Conservation (phyloP, 202 grass and related monocot genomes). For the Carex sylvatica region DNA sequence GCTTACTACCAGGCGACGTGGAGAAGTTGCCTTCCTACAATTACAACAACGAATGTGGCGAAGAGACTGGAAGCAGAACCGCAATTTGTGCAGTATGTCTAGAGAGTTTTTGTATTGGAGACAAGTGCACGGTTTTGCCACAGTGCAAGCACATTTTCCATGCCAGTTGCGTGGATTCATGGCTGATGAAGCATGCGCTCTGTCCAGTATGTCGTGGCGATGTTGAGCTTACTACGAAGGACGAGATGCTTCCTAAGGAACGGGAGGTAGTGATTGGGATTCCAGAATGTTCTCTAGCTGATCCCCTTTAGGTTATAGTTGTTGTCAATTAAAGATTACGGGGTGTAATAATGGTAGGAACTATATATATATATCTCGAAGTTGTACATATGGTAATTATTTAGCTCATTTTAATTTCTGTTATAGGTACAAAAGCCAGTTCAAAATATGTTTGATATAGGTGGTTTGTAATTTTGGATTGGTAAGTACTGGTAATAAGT, state of each 20-base stretch:
- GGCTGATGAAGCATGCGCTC: constrained; percentile 46
- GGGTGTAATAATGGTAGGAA: not conserved
- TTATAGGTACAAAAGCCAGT: not conserved
- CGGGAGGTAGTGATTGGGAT: not conserved
- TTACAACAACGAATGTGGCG: constrained; percentile 1
- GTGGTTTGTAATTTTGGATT: too few species aligned
- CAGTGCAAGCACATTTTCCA: constrained; percentile 67
- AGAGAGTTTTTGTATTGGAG: constrained; percentile 51
- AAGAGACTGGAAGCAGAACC: not conserved
- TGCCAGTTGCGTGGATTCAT: constrained; percentile 64
- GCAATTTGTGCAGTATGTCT: constrained; percentile 63
- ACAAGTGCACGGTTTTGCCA: constrained; percentile 56
- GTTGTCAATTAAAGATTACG: not conserved
- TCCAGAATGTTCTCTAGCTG: not conserved
- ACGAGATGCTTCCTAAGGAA: not conserved
- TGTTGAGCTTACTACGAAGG: constrained; percentile 9
- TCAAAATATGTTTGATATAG: too few species aligned
- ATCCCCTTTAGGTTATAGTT: constrained; percentile 7
- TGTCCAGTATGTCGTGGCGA: constrained; percentile 61
- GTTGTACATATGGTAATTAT: not conserved
- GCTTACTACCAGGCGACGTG: constrained; percentile 48
- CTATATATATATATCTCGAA: not conserved
- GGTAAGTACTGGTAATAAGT: too few species aligned
- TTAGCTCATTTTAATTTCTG: not conserved
- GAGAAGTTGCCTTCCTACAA: constrained; percentile 54